Evolutionary conservation across 176 grass and related monocot genomes (phyloP).

Genomic region (Hordeum marinum): DNA sequence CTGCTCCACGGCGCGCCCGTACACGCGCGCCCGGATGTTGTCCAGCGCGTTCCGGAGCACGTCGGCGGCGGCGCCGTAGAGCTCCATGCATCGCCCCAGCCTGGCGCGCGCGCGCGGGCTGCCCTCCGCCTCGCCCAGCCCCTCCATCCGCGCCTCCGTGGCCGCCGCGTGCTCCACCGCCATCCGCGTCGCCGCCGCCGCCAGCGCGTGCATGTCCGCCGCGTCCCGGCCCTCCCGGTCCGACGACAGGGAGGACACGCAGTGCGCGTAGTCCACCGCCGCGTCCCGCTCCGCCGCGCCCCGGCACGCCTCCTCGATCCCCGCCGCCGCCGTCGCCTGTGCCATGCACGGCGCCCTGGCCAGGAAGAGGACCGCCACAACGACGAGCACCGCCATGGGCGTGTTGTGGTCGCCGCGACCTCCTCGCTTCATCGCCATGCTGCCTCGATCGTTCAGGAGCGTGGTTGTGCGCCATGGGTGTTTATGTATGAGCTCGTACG

Average conservation of each 20-base stretch:
- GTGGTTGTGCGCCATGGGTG: neutral
- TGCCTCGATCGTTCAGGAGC: neutral
- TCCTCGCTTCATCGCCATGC: neutral
- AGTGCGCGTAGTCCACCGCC: conserved; percentile 26
- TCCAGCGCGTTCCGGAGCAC: conserved; percentile 47
- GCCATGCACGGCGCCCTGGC: neutral
- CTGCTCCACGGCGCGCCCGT: conserved; percentile 39
- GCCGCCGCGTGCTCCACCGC: conserved; percentile 37
- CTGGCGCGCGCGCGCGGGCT: conserved; percentile 9
- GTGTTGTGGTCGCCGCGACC: neutral
- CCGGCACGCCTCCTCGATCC: conserved; percentile 37
- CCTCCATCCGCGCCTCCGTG: conserved; percentile 39
- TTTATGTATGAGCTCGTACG: neutral
- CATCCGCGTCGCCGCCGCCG: conserved; percentile 18
- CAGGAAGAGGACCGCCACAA: neutral
- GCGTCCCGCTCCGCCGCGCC: neutral
- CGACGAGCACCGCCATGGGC: neutral
- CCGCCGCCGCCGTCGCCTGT: neutral
- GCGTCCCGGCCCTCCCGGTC: conserved; percentile 12
- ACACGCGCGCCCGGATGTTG: conserved; percentile 34
- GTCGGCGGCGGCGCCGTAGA: conserved; percentile 34
- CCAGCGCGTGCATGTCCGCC: conserved; percentile 23
- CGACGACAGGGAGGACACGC: conserved; percentile 26
- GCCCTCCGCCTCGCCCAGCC: conserved; percentile 31
- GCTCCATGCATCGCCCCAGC: conserved; percentile 29